phyloP scores from a whole-genome alignment of 1,284 basidiomycete species.

The Spongiforma sp. region DNA sequence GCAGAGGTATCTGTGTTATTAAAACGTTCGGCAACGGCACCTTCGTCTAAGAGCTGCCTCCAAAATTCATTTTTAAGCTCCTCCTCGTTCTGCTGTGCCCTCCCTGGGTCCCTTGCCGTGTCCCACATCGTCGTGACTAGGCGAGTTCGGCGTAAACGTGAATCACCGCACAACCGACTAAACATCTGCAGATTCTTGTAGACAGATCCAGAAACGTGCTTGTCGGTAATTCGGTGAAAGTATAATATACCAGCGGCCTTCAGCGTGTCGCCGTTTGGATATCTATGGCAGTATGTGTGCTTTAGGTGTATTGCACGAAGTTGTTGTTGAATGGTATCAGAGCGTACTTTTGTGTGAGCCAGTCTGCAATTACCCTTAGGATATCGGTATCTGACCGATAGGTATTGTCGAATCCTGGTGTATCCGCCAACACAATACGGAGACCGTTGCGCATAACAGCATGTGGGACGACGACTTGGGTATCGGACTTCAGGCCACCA shows the following conservation, averaged over 20 bases:
- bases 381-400: slow-evolving; percentile 24
- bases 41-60: slow-evolving; percentile 35
- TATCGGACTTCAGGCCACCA: neutral
- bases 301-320: neutral
- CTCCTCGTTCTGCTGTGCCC: slow-evolving; percentile 27
- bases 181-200: slow-evolving; percentile 48
- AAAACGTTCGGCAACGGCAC: slow-evolving; percentile 24
- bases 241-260: slow-evolving; percentile 48
- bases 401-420: slow-evolving; percentile 17
- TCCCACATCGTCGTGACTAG: slow-evolving; percentile 43
- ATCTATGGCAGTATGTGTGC: neutral
- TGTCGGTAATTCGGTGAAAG: slow-evolving; percentile 51
- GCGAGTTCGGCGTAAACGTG: slow-evolving; percentile 29
- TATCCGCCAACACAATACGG: slow-evolving; percentile 14
- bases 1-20: neutral
- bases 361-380: slow-evolving; percentile 20
- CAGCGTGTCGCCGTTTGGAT: neutral
- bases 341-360: slow-evolving; percentile 4
- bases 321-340: too few relatives aligned
- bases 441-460: neutral
- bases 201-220: slow-evolving; percentile 46
- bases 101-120: slow-evolving; percentile 16
- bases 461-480: neutral
- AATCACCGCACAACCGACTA: slow-evolving; percentile 20
- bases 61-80: slow-evolving; percentile 29